These are phyloP conservation scores for Drosera spatulata DNA, from an alignment of 179 eudicot genomes.

Conservation along the genomic window DNA sequence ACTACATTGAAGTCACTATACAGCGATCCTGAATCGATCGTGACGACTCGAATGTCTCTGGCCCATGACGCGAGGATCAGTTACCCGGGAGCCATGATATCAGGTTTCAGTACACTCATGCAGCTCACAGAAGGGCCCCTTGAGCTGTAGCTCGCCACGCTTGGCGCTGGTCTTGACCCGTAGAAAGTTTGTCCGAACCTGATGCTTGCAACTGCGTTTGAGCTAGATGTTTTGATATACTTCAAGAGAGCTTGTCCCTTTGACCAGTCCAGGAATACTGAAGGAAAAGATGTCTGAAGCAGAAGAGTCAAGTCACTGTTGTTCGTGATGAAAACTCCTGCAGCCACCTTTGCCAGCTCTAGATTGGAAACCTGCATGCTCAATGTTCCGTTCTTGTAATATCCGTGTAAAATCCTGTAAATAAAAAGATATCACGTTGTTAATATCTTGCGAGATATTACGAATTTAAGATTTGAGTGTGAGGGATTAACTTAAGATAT, in stretches of 20 bases:
- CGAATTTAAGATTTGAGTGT: too few relatives aligned
- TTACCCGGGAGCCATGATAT: conserved; percentile 56
- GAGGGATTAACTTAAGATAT: too few relatives aligned
- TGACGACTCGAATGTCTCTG: background rate
- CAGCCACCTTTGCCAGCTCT: too few relatives aligned
- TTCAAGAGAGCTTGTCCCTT: conserved; percentile 6
- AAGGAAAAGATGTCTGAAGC: too few relatives aligned
- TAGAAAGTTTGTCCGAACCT: conserved; percentile 18
- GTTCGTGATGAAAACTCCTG: too few relatives aligned
- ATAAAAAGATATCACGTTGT: too few relatives aligned
- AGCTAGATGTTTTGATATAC: conserved; percentile 10
- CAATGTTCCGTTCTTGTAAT: too few relatives aligned
- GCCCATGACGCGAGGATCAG: conserved; percentile 26
- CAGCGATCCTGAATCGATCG: conserved; percentile 13
- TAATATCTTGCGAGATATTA: too few relatives aligned
- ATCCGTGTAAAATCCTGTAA: too few relatives aligned
- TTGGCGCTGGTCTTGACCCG: conserved; percentile 22
- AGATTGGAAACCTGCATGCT: too few relatives aligned
- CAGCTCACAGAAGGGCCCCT: conserved; percentile 56
- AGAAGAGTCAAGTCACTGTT: background rate
- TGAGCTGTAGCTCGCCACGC: conserved; percentile 47
- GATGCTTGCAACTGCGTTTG: conserved; percentile 24
- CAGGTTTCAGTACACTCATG: conserved; percentile 44
- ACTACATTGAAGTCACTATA: conserved; percentile 26
- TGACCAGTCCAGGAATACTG: too few relatives aligned